Evolutionary conservation across 2,329 filamentous ascomycete species (phyloP), one percentile per base, ranked within the genome.

Genomic region (Aspergillus ochraceoroseus): DNA sequence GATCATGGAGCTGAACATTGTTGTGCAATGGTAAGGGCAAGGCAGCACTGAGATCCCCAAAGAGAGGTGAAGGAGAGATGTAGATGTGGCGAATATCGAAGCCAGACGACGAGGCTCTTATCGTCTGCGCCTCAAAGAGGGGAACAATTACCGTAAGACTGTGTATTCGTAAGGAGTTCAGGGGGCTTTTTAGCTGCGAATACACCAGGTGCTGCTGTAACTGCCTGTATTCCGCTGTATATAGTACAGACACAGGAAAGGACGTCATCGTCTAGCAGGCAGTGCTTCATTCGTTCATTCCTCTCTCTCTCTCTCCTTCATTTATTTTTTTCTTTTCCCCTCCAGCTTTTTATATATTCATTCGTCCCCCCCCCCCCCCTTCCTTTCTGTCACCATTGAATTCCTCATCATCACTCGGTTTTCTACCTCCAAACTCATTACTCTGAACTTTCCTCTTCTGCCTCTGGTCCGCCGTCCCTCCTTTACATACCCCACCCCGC

Each of bases 401-500:
- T 22, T 35, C 7, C 13, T 26, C 18, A 13, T 30, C 11, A 7
- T 39, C 25, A 37, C 32, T 38, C 17, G 32, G 18, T 13, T 22
- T 23, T 19, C 8, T 22, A n/a, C 29, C 23, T 12, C 14, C 3
- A 17, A 11, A 22, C 5, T 5, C 5, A 22, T 9, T 22, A 22
- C 12, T 15, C 8, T 23, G 13, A 31, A 9, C 11, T 29, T 18
- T 3, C 32, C 11, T 25, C 22, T 14, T 34, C 35, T 17, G 9
- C 23, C 34, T 13, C 4, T 33, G 12, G 19, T 9, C 14, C 13
- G 2, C 25, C 28, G 18, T 35, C 7, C 8, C 22, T 8, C 23
- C 20, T 17, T n/a, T 32, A 26, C 13, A 13, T 7, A 29, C 39
- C 23, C 43, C 43, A 48, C 51, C 51, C 48, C 49, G 41, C 48